These are phyloP conservation scores for Conringia planisiliqua DNA, from an alignment of 345 rosid species.

Conservation along the genomic window DNA sequence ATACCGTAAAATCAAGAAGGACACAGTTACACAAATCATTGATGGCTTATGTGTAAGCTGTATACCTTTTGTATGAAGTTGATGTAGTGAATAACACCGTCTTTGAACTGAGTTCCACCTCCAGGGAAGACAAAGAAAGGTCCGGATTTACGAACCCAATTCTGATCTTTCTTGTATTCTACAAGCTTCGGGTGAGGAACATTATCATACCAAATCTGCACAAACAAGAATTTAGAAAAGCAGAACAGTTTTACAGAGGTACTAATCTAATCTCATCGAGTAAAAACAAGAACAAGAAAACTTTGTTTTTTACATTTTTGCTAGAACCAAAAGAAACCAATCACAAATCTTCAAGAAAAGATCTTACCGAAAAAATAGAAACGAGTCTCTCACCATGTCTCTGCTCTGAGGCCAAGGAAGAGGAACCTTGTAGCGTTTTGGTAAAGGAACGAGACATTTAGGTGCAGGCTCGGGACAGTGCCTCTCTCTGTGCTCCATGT, in stretches of 20 bases:
- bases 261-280: background rate
- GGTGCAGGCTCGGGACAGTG: conserved; percentile 68
- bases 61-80: conserved; percentile 56
- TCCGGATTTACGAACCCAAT: conserved; percentile 72
- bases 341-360: background rate
- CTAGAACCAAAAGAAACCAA: background rate
- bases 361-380: conserved; percentile 30
- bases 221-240: background rate
- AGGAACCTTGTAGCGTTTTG: conserved; percentile 62
- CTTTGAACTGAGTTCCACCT: conserved; percentile 92
- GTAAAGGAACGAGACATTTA: conserved; percentile 73
- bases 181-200: conserved; percentile 93
- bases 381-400: conserved; percentile 88
- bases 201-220: conserved; percentile 74
- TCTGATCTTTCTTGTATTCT: conserved; percentile 92
- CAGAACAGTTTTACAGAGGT: background rate
- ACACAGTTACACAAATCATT: background rate
- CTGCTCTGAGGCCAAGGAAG: conserved; percentile 91
- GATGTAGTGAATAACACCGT: conserved; percentile 71
- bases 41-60: background rate
- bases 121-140: conserved; percentile 82
- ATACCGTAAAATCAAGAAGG: background rate
- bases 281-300: conserved; percentile 15
- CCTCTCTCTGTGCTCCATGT: conserved; percentile 88
- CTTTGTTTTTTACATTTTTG: background rate